Conservation (phyloP, 306 rosid genomes). For the Chamaecrista fasciculata region DNA sequence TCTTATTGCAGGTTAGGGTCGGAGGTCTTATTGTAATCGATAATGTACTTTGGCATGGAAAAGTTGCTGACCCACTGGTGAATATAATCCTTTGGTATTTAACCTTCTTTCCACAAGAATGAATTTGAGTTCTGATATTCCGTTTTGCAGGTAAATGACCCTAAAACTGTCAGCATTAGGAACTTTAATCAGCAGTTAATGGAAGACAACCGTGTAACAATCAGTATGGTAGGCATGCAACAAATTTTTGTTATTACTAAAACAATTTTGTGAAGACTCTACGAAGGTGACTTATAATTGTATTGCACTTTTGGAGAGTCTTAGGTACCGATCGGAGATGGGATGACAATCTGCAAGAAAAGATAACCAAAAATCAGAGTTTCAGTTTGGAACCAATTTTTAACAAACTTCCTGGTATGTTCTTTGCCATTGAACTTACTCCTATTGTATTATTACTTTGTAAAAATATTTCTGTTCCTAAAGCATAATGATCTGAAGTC, state of each 20-base stretch:
- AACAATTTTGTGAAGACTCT: constrained; percentile 8
- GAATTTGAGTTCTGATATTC: constrained; percentile 21
- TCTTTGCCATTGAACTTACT: background rate
- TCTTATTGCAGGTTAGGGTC: constrained; percentile 63
- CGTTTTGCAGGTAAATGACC: constrained; percentile 64
- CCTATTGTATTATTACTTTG: constrained; percentile 4
- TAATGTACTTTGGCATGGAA: constrained; percentile 96
- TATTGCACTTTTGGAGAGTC: constrained; percentile 22
- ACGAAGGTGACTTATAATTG: constrained; percentile 11
- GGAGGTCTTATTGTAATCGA: constrained; percentile 88
- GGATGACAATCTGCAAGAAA: constrained; percentile 87
- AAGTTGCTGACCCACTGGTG: constrained; percentile 87
- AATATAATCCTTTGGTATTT: constrained; percentile 17
- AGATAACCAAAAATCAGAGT: constrained; percentile 19
- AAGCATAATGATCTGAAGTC: too few species aligned
- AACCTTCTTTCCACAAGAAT: constrained; percentile 13
- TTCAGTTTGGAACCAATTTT: too few species aligned
- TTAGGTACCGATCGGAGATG: constrained; percentile 97
- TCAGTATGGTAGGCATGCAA: constrained; percentile 65
- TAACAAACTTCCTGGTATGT: background rate
- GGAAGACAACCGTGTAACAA: constrained; percentile 77
- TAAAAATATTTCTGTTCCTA: too few species aligned
- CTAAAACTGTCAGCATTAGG: constrained; percentile 75
- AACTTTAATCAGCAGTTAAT: constrained; percentile 55
- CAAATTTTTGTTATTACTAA: constrained; percentile 1